Base-by-base conservation (phyloP, 257 asterid species). In the Rauvolfia tetraphylla region DNA sequence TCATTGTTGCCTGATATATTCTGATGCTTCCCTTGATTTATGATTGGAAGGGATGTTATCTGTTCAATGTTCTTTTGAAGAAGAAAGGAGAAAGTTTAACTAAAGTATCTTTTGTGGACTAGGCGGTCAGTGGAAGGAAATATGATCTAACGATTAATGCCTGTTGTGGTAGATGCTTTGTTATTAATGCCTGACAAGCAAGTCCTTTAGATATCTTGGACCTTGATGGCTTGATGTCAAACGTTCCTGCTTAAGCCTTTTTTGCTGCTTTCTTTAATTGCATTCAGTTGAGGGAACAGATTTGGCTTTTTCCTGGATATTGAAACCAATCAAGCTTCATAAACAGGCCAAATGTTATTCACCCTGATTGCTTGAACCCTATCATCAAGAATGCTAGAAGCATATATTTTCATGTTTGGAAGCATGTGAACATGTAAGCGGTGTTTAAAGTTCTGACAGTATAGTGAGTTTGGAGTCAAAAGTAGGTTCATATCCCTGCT, bases 261-360 rank as follows among this genome's bases (percentile, higher is more conserved):
- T 33, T 69, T 42, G 27, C 58, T 44, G 31, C n/a, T 42, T 69
- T 69, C 0, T 0, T 14, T 44, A 44, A 0, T 44, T 17, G 22
- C 68, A 62, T 31, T 72, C 25, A 17, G 65, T 48, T 71, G 48
- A 51, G 51, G 76, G 25, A 51, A 33, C 49, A 51, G 13, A 53
- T 65, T 11, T n/a, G 6, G 29, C 46, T 54, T 59, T 12, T 36
- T 54, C 54, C 46, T 72, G 76, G 68, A 57, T 66, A 36, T 76
- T 66, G 39, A 38, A 51, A 66, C 8, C 8, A 25, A 1, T 51
- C 6, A 31, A 27, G 42, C 74, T 67, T 13, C 5, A 53, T 65
- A 63, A 63, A 63, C 48, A 7, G 71, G 18, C 31, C 36, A 27
- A 33, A 0, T 18, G 27, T 11, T 34, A 27, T 69, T 59, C 54